Evolutionary conservation across 345 rosid species (phyloP), one percentile per base, ranked within the genome.

Genomic region (Gossypium turneri): DNA sequence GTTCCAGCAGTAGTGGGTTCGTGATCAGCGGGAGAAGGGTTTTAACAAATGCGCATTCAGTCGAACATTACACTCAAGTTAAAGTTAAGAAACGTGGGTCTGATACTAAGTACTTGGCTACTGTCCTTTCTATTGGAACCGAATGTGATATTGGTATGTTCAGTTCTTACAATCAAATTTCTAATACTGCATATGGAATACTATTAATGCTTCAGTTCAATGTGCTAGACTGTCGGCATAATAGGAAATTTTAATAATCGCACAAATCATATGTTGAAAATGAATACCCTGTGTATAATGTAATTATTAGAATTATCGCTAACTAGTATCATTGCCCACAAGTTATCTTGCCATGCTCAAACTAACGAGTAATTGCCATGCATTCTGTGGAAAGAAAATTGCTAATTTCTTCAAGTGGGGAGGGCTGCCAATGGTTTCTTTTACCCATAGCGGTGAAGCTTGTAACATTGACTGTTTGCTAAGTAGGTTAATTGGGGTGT

Each of bases 21-120:
- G 78, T 88, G 25, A 51, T 90, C 13, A 84, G 84, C 3, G 86
- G 88, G 38, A 81, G 77, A 81, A 85, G 92, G 63, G 85, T 90
- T 2, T 73, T 90, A 71, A 90, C 94, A 4, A 90, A 88, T 80
- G 94, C 92, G 0, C 94, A 90, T 79, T 90, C 94, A 1, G 88
- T 90, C 20, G 92, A 88, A 83, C 92, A 90, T 78, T 85, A 86
- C 51, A 85, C 92, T 3, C 94, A 86, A 79, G 90, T 85, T 72
- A 88, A 86, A 82, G 71, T 88, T 53, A 88, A 90, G 77, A 90
- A 83, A 78, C 84, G 94, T 4, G 90, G 94, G 3, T 90, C 90
- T 15, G 91, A 75, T 57, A 83, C 92, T 1, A 90, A 90, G 83
- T 88, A 86, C 76, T 81, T 90, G 85, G 94, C 92, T 15, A 85